Conservation (phyloP, 352 stramenopile species). For the Pythium apleroticum region DNA sequence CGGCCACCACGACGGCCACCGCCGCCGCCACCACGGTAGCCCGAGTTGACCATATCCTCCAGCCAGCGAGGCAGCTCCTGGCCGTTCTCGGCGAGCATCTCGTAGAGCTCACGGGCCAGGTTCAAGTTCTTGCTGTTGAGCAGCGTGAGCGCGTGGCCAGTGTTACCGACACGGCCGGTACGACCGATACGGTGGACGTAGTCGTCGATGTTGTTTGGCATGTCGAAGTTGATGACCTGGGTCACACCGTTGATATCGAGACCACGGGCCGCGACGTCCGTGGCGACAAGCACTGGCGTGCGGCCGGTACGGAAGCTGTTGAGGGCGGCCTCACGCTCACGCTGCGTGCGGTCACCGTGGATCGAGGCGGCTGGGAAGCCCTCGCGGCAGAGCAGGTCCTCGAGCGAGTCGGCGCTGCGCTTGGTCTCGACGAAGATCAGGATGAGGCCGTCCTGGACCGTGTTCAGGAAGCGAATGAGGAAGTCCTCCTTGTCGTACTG, state of each 20-base stretch:
- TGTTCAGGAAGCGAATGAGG: slow-evolving; percentile 95
- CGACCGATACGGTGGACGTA: slow-evolving; percentile 99
- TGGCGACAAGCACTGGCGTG: slow-evolving; percentile 96
- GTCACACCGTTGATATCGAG: slow-evolving; percentile 99
- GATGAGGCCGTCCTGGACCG: slow-evolving; percentile 89
- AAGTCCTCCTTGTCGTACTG: slow-evolving; percentile 96
- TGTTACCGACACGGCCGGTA: slow-evolving; percentile 98
- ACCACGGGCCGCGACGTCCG: slow-evolving; percentile 97
- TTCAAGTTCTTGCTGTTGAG: slow-evolving; percentile 99
- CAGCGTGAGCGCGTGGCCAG: slow-evolving; percentile 96
- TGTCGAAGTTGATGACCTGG: slow-evolving; percentile 97
- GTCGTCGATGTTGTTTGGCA: slow-evolving; percentile 98
- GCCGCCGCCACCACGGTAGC: slow-evolving; percentile 60
- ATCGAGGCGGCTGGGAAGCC: slow-evolving; percentile 94
- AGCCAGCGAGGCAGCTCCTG: slow-evolving; percentile 95
- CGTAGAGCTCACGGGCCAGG: slow-evolving; percentile 96
- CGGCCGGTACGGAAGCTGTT: slow-evolving; percentile 90
- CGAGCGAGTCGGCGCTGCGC: slow-evolving; percentile 94
- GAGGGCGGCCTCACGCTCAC: slow-evolving; percentile 93
- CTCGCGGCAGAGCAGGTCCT: slow-evolving; percentile 93
- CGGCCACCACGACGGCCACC: slow-evolving; percentile 45
- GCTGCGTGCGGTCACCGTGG: slow-evolving; percentile 97
- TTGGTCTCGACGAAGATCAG: slow-evolving; percentile 99
- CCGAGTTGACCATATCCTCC: slow-evolving; percentile 92
- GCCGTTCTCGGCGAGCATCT: slow-evolving; percentile 95